Evolutionary conservation across 768 basidiomycete species (phyloP).

Genomic region (Paxillus involutus): DNA sequence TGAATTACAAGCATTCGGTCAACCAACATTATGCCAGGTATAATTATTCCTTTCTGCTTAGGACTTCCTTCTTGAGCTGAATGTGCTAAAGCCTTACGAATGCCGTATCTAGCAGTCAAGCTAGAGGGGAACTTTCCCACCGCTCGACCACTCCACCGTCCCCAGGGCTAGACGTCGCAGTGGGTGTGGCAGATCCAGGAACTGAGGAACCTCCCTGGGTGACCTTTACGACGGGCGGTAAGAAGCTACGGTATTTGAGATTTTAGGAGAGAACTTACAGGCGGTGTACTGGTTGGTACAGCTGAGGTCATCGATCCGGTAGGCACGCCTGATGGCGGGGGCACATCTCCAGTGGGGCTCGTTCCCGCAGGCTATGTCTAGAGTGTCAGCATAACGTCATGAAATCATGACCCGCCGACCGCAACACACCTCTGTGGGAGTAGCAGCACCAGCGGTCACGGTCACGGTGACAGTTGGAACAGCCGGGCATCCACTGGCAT

Average conservation of each 20-base stretch:
- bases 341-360: neutral
- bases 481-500: neutral
- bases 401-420: neutral
- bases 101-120: neutral
- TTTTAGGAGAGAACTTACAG: neutral
- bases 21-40: neutral
- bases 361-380: neutral
- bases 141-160: neutral
- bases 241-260: neutral
- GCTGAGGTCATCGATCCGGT: neutral
- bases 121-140: neutral
- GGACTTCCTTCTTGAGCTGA: neutral
- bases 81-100: neutral
- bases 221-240: neutral
- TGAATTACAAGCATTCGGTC: neutral
- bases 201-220: neutral
- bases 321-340: neutral
- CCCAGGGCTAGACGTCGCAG: neutral
- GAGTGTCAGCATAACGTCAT: neutral
- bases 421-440: neutral
- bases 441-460: slow-evolving; percentile 7
- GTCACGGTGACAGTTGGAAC: slow-evolving; percentile 15
- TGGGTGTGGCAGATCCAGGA: neutral
- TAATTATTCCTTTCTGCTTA: neutral
- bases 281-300: neutral